Evolutionary conservation across 163 green algal species (phyloP), one percentile per base, ranked within the genome.

Genomic region (Chloromonas sp.): DNA sequence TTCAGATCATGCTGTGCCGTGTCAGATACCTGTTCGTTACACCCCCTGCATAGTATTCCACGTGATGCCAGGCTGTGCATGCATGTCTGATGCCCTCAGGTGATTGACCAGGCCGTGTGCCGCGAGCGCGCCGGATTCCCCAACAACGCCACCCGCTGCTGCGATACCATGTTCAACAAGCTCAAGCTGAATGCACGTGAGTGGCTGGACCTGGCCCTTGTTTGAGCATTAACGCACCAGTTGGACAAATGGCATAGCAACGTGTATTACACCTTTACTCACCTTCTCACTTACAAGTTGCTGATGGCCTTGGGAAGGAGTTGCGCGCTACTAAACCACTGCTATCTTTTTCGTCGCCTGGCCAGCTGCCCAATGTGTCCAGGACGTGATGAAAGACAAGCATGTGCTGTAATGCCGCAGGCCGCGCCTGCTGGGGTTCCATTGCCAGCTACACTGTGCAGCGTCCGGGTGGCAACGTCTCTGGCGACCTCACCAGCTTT

Each of bases 91-190:
- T 81, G 77, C 77, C 77, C 77, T 15, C 14, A 60, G n/a, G 77
- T 81, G 77, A n/a, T 81, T 2, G 77, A 81, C 77, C 77, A 2
- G 3, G 15, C 15, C n/a, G 36, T 3, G 2, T 81, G 77, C 77
- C 36, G 60, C 2, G n/a, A 60, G 77, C 77, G 77, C 36, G 57
- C n/a, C n/a, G 57, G 57, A 36, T 81, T 62, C 77, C 77, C 77
- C 36, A 61, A 60, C 77, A 81, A 81, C n/a, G 14, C n/a, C 2
- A 81, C 77, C 2, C 77, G 77, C 77, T 81, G 77, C 77, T 81
- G 77, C 77, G 77, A 81, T 57, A 61, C 77, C 77, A 61, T 60
- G 36, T 14, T 81, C 14, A 60, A 60, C 77, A 81, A 81, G 77
- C 57, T 81, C 77, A 81, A 81, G 77, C 1, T 81, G 2, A 60